Evolutionary conservation across 1,284 basidiomycete species (phyloP), one percentile per base, ranked within the genome.

Genomic region (Dichomitus squalens): DNA sequence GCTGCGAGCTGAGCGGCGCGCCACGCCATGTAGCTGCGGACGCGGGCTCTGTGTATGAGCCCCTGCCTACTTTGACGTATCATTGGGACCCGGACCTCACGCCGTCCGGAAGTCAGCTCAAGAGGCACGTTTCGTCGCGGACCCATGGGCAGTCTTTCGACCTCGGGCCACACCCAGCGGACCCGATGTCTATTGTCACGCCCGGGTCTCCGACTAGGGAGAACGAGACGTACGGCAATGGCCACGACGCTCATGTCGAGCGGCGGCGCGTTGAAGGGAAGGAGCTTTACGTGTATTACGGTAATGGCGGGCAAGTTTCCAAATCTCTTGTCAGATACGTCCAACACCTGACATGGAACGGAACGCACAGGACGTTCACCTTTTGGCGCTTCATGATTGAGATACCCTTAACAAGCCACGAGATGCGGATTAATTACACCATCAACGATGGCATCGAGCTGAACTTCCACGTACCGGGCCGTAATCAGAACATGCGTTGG

Each of bases 361-460:
- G 18, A n/a, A 44, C 6, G 11, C 5, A 16, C 35, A 90, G 93
- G 14, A 88, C 90, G 0, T 93, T 84, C 70, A 94, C 93, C 1
- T 99, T 99, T 76, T 98, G 95, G 93, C 83, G 97, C 53, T 98
- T 98, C 78, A 82, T 90, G 71, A 85, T 98, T 54, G 85, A 90
- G 64, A 82, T 99, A 54, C 93, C 93, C 5, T 73, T 98, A 7
- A 79, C 82, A 4, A 73, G 79, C 7, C 75, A 79, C 35, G 93
- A 96, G 75, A 92, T 93, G 81, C 76, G 80, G n/a, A 81, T 97
- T 46, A 79, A 77, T 52, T 98, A 98, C 69, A 80, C 81, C 44
- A 79, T 95, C 63, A 95, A 96, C 67, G 75, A 83, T 23, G 92
- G 95, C 0, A 87, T 89, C 53, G 81, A 85, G 54, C 78, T 94